Conservation (phyloP, 768 basidiomycete genomes). For the Rhodocollybia butyracea region DNA sequence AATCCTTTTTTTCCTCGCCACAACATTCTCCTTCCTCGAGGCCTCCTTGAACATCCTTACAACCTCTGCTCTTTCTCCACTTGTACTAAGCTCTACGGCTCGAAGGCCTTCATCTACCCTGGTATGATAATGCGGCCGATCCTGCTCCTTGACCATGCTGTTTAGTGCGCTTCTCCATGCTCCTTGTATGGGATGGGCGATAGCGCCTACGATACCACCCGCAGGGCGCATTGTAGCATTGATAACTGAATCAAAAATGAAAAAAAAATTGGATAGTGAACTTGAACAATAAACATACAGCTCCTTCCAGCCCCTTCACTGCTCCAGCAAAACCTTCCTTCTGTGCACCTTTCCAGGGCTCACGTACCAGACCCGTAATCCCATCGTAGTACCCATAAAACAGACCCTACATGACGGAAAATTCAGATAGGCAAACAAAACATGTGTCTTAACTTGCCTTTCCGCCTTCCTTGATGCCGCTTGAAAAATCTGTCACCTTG, state of each 20-base stretch:
- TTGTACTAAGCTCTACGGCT: slow-evolving; percentile 30
- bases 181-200: slow-evolving; percentile 28
- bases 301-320: slow-evolving; percentile 32
- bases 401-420: slow-evolving; percentile 16
- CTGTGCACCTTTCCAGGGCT: slow-evolving; percentile 30
- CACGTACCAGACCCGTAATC: slow-evolving; percentile 30
- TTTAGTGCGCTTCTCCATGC: slow-evolving; percentile 34
- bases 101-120: slow-evolving; percentile 38
- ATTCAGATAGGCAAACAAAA: no score
- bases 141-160: slow-evolving; percentile 25
- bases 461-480: slow-evolving; percentile 45
- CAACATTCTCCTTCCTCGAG: slow-evolving; percentile 18
- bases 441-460: slow-evolving; percentile 26
- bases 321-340: slow-evolving; percentile 33
- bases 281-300: slow-evolving; percentile 18
- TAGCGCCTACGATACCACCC: slow-evolving; percentile 31
- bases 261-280: neutral
- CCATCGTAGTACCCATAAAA: slow-evolving; percentile 35
- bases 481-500: slow-evolving; percentile 38
- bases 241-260: slow-evolving; percentile 17
- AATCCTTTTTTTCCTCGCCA: slow-evolving; percentile 32
- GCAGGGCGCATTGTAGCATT: slow-evolving; percentile 30
- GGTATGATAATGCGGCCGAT: slow-evolving; percentile 31
- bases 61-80: slow-evolving; percentile 28
- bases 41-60: slow-evolving; percentile 35